Percentiles rank a stretch among this genome's conserved stretches.
Conservation (phyloP, 345 rosid genomes). For the Ceriops tagal region DNA sequence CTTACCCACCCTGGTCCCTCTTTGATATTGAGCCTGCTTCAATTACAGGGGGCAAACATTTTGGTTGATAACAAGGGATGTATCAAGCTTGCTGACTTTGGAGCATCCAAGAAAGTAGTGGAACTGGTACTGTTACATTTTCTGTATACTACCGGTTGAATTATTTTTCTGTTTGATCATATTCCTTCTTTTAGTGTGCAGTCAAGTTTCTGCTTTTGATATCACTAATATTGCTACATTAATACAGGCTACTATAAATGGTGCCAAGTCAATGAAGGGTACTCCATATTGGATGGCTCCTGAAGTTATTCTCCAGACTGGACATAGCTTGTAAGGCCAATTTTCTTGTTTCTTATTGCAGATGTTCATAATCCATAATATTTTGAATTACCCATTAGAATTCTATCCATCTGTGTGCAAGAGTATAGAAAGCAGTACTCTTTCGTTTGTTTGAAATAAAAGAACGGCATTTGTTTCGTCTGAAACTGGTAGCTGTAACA, state of each 20-base stretch:
- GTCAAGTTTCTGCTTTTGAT: background rate
- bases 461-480: background rate
- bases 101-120: conserved; percentile 38
- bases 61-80: conserved; percentile 38
- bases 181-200: background rate
- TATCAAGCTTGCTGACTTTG: conserved; percentile 37
- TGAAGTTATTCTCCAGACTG: conserved; percentile 36
- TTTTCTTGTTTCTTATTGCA: background rate
- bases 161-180: background rate
- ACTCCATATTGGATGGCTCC: conserved; percentile 42
- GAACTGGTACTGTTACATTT: conserved; percentile 22
- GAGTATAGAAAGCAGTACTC: background rate
- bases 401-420: background rate
- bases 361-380: background rate
- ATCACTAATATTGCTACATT: conserved; percentile 1
- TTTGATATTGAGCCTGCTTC: conserved; percentile 2
- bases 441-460: background rate
- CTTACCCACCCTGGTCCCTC: background rate
- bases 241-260: conserved; percentile 31
- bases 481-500: background rate
- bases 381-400: background rate
- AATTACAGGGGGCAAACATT: conserved; percentile 33
- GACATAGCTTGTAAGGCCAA: conserved; percentile 34
- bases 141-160: background rate
- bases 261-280: conserved; percentile 39